phyloP scores from a whole-genome alignment of 495 filamentous ascomycete genomes.

The Aspergillus bertholletiae region DNA sequence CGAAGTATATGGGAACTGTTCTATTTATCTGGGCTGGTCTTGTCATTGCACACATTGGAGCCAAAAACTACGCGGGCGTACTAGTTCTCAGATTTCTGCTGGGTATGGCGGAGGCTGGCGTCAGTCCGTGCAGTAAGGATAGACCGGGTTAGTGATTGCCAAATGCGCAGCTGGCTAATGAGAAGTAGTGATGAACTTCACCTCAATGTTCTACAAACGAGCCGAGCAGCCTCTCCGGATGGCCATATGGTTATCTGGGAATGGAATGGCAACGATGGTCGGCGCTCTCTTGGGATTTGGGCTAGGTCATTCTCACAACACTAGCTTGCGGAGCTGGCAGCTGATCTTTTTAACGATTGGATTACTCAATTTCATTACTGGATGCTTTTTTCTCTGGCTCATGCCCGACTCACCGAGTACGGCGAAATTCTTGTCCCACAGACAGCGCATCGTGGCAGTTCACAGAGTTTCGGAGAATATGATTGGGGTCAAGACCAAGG shows the following conservation, averaged over 20 bases:
- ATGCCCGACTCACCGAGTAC: conserved; percentile 43
- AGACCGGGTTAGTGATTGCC: neutral
- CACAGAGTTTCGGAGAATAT: conserved; percentile 42
- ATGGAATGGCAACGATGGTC: conserved; percentile 52
- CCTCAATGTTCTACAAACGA: conserved; percentile 67
- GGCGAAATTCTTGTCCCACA: conserved; percentile 39
- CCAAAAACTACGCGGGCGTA: conserved; percentile 54
- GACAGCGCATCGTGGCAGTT: conserved; percentile 41
- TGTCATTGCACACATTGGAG: conserved; percentile 54
- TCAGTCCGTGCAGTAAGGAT: conserved; percentile 42
- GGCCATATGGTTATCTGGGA: conserved; percentile 62
- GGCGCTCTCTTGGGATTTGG: conserved; percentile 53
- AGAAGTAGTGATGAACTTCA: conserved; percentile 47
- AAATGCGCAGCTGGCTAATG: neutral
- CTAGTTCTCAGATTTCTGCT: conserved; percentile 57
- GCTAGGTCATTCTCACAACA: conserved; percentile 44
- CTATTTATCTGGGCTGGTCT: conserved; percentile 57
- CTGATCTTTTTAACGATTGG: conserved; percentile 55
- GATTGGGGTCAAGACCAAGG: conserved; percentile 47
- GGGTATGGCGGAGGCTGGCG: conserved; percentile 63
- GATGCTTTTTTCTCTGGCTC: conserved; percentile 32
- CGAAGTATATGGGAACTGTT: conserved; percentile 56
- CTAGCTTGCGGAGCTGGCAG: conserved; percentile 48
- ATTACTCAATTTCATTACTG: conserved; percentile 44
- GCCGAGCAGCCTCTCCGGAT: conserved; percentile 61